Percentiles rank a stretch among this genome's conserved stretches.
Conservation (phyloP, 2,329 filamentous ascomycete genomes). For the Lasiodiplodia citricola region DNA sequence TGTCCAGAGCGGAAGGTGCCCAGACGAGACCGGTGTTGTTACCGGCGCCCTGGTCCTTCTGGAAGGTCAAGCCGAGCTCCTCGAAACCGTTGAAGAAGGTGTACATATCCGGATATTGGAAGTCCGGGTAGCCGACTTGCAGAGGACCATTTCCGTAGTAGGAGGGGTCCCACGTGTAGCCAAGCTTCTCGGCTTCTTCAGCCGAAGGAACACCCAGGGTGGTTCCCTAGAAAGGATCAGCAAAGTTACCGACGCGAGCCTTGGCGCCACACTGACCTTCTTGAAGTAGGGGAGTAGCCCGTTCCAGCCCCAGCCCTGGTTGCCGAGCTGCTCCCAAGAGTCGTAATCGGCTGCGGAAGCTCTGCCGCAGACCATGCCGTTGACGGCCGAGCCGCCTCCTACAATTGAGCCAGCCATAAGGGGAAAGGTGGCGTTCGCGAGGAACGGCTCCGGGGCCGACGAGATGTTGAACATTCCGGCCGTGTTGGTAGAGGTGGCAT, state of each 20-base stretch:
- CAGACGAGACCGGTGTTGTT: conserved; percentile 24
- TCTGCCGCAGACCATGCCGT: conserved; percentile 42
- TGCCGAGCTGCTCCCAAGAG: conserved; percentile 63
- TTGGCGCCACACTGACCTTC: conserved; percentile 27
- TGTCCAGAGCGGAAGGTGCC: conserved; percentile 26
- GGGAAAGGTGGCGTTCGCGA: conserved; percentile 31
- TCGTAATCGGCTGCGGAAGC: conserved; percentile 45
- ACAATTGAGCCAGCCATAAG: conserved; percentile 44
- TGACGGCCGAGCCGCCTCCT: conserved; percentile 45
- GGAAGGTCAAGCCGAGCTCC: conserved; percentile 23
- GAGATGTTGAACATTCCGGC: conserved; percentile 19
- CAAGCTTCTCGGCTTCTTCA: conserved; percentile 32
- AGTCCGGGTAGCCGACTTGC: conserved; percentile 35
- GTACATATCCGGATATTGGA: conserved; percentile 37
- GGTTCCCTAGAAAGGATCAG: conserved; percentile 35
- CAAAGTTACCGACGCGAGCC: neutral
- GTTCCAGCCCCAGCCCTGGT: conserved; percentile 64
- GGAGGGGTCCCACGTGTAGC: conserved; percentile 37
- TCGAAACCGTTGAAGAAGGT: conserved; percentile 22
- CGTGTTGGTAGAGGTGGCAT: conserved; percentile 9
- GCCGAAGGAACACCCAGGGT: conserved; percentile 35
- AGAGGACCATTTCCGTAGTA: conserved; percentile 32
- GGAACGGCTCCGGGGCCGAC: conserved; percentile 40
- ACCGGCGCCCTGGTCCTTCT: conserved; percentile 28
- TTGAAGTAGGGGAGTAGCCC: conserved; percentile 37